phyloP scores from a whole-genome alignment of 495 filamentous ascomycete species.

The Neurospora tetrasperma region DNA sequence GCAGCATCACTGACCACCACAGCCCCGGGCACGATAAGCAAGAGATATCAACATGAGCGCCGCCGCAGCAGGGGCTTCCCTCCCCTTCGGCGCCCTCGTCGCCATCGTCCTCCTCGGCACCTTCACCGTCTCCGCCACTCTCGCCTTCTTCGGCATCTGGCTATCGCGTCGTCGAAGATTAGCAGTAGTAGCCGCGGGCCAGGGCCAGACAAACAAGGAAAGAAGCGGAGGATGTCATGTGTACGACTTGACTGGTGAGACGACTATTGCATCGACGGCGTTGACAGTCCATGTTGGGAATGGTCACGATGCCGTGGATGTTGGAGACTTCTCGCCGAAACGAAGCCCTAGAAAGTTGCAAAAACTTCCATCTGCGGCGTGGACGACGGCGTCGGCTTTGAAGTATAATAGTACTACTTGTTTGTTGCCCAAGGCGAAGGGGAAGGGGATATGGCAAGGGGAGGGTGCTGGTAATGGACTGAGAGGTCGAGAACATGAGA shows the following conservation, averaged over 20 bases:
- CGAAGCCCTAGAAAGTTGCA: constrained; percentile 1
- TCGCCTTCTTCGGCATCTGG: constrained; percentile 8
- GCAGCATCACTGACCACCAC: neutral
- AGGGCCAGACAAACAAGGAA: neutral
- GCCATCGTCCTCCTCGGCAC: constrained; percentile 10
- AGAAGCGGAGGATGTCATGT: neutral
- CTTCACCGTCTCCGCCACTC: neutral
- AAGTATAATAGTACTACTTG: constrained; percentile 7
- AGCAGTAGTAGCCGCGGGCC: neutral
- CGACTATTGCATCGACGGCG: neutral
- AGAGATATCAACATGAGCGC: neutral
- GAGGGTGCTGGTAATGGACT: neutral
- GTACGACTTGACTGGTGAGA: neutral
- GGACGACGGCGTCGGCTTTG: neutral
- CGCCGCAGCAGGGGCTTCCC: neutral
- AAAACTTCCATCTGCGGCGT: neutral
- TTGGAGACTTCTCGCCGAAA: neutral
- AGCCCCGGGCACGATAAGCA: neutral
- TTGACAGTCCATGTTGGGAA: neutral
- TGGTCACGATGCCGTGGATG: neutral
- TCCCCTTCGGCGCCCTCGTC: constrained; percentile 7
- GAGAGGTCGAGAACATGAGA: neutral
- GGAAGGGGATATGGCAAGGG: neutral
- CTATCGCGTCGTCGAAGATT: constrained; percentile 6
- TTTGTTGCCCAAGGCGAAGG: neutral